A percentile compares a stretch with the other conserved stretches of the same genome.
Conservation (phyloP, 1,284 basidiomycete species). For the Agaricales sp. region DNA sequence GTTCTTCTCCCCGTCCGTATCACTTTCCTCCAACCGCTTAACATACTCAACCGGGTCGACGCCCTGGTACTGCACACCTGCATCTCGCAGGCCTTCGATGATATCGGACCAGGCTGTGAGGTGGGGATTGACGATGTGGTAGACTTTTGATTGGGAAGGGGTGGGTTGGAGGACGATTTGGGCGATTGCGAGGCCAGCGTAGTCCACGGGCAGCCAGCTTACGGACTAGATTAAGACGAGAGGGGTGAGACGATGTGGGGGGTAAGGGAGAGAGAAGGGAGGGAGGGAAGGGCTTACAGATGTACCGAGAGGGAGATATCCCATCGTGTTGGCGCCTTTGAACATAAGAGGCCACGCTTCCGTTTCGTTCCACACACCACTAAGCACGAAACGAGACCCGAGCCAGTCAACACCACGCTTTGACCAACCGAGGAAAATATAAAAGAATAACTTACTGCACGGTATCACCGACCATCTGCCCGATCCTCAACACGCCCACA, state of each 20-base stretch:
- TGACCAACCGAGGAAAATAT: too few relatives aligned
- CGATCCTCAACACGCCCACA: constrained; percentile 34
- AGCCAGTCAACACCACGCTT: too few relatives aligned
- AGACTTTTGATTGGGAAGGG: constrained; percentile 21
- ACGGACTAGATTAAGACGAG: constrained; percentile 26
- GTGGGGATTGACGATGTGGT: constrained; percentile 38
- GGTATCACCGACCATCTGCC: constrained; percentile 45
- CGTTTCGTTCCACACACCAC: constrained; percentile 52
- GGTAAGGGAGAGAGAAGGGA: not conserved
- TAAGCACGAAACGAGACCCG: too few relatives aligned
- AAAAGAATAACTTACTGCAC: constrained; percentile 12
- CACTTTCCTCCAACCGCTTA: constrained; percentile 26
- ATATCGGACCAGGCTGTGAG: constrained; percentile 31
- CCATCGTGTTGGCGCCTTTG: constrained; percentile 27
- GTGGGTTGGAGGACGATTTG: constrained; percentile 28
- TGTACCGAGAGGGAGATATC: constrained; percentile 34
- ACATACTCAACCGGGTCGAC: constrained; percentile 38
- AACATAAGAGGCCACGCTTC: constrained; percentile 27
- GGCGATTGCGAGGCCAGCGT: constrained; percentile 38
- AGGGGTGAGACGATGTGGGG: not conserved
- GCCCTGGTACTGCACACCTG: constrained; percentile 33
- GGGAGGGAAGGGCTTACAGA: constrained; percentile 11
- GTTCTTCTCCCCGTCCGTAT: constrained; percentile 31
- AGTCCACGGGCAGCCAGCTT: constrained; percentile 51
- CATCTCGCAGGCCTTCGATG: constrained; percentile 27